Evolutionary conservation across 2,329 filamentous ascomycete species (phyloP).

Genomic region (Penicillium sp.): DNA sequence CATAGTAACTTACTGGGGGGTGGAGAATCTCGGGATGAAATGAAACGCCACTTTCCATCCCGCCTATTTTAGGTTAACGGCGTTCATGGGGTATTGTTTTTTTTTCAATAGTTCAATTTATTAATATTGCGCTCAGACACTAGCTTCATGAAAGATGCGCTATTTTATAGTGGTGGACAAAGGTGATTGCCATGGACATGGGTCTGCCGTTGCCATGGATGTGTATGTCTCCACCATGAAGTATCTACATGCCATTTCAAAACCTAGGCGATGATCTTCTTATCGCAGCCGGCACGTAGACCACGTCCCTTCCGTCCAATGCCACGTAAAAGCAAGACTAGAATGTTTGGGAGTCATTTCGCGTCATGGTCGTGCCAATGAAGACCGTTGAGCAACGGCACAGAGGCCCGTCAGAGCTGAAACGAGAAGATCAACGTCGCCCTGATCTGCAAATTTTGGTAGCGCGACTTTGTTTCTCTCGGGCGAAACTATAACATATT

Average conservation of each 20-base stretch:
- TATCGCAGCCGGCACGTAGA: neutral
- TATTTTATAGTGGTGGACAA: neutral
- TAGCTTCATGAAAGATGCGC: neutral
- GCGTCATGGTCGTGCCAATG: neutral
- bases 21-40: neutral
- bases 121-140: neutral
- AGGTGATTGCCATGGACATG: neutral
- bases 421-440: constrained; percentile 13
- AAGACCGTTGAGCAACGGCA: neutral
- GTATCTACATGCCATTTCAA: neutral
- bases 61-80: too few species aligned
- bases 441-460: neutral
- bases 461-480: neutral
- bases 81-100: neutral
- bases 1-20: neutral
- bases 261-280: neutral
- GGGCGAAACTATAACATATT: neutral
- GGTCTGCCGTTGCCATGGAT: neutral
- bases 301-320: neutral
- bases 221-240: neutral
- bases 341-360: neutral
- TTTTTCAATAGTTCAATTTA: neutral
- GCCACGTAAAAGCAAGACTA: neutral
- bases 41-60: neutral
- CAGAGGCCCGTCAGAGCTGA: constrained; percentile 7